phyloP scores from a whole-genome alignment of 2,329 filamentous ascomycete genomes.

The Fusarium aywerte region DNA sequence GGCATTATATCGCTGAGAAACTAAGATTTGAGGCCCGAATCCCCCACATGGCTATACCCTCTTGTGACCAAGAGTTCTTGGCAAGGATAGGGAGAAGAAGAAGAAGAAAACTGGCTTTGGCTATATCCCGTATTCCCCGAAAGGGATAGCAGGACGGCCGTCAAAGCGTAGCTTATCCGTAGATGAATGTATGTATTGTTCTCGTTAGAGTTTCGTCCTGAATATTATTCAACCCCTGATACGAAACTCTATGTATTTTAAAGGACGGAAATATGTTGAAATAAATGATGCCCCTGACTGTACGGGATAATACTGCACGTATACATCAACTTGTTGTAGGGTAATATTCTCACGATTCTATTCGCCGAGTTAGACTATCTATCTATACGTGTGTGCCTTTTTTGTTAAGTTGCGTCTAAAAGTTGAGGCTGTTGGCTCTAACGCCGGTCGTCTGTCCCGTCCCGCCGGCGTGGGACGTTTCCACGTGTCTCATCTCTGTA shows the following conservation, averaged over 20 bases:
- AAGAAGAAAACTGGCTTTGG: background rate
- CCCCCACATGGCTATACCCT: constrained; percentile 19
- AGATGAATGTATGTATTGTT: background rate
- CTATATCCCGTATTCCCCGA: background rate
- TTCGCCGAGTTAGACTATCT: background rate
- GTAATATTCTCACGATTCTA: background rate
- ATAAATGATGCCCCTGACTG: constrained; percentile 19
- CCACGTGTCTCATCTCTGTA: constrained; percentile 30
- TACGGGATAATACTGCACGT: background rate
- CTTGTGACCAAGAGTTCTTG: constrained; percentile 27
- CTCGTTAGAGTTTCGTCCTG: constrained; percentile 7
- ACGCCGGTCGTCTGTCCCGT: constrained; percentile 21
- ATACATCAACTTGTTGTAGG: background rate
- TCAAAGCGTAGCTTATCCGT: constrained; percentile 11
- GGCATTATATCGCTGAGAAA: background rate
- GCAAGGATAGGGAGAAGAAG: constrained; percentile 6
- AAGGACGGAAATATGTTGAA: background rate
- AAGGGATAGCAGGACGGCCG: constrained; percentile 7
- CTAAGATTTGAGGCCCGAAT: constrained; percentile 30
- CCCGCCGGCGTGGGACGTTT: constrained; percentile 30
- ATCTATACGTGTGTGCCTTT: background rate
- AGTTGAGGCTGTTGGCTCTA: constrained; percentile 25
- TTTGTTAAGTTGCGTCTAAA: background rate
- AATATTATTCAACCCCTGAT: constrained; percentile 12
- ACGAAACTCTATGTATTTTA: background rate